phyloP scores from a whole-genome alignment of 139 green algal species.

The Chlamydomonas sp. region DNA sequence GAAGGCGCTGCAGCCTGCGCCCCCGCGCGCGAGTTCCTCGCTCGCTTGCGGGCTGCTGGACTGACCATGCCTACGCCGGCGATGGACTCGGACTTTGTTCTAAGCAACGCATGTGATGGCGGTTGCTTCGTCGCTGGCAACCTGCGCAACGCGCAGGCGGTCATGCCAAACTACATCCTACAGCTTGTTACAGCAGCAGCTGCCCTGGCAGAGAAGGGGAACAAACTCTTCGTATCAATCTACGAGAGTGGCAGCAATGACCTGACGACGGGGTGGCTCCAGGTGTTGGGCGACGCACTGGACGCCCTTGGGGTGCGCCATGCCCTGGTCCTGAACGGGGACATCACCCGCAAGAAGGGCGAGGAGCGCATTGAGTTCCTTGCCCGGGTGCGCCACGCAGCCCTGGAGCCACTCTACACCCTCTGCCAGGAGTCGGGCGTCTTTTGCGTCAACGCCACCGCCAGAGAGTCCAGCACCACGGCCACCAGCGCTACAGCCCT shows the following conservation, averaged over 20 bases:
- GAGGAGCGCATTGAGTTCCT: conserved; percentile 64
- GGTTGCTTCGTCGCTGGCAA: conserved; percentile 21
- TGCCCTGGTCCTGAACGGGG: not conserved
- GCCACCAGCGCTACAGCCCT: not conserved
- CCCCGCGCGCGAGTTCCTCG: too few relatives aligned
- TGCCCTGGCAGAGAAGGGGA: not conserved
- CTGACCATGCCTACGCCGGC: too few relatives aligned
- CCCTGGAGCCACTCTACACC: conserved; percentile 38
- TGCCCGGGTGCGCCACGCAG: conserved; percentile 54
- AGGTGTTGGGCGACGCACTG: conserved; percentile 13
- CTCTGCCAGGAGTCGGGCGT: not conserved
- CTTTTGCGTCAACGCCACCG: not conserved
- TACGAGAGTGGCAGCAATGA: conserved; percentile 32
- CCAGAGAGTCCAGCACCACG: not conserved
- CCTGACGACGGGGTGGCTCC: conserved; percentile 10
- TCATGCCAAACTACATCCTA: conserved; percentile 23
- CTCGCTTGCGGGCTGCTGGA: too few relatives aligned
- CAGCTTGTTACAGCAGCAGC: not conserved
- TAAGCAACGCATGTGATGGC: not conserved
- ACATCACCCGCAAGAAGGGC: not conserved
- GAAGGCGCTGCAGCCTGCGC: too few relatives aligned
- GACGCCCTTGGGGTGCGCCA: not conserved
- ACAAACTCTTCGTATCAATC: conserved; percentile 6
- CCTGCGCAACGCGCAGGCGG: conserved; percentile 4
- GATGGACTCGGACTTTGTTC: not conserved